phyloP scores from a whole-genome alignment of 2,329 filamentous ascomycete species.

The Fusarium graminum region DNA sequence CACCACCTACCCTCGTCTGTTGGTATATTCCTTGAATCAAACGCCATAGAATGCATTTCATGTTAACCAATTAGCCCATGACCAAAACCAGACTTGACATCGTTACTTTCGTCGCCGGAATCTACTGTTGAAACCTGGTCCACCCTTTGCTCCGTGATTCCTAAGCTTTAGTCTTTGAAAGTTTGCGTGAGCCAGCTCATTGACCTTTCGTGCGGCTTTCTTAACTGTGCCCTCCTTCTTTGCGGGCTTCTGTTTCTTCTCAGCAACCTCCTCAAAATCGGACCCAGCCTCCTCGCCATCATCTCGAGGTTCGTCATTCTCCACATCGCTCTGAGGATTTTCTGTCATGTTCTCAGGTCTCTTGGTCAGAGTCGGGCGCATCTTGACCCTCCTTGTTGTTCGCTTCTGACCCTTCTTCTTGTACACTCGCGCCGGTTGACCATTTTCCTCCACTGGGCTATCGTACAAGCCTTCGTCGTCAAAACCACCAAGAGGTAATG shows the following conservation, averaged over 20 bases:
- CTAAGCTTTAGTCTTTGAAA: constrained; percentile 75
- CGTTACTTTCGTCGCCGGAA: constrained; percentile 65
- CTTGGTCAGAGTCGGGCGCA: constrained; percentile 66
- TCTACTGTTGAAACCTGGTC: constrained; percentile 67
- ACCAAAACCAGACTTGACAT: not conserved
- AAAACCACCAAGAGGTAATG: constrained; percentile 69
- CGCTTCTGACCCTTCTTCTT: constrained; percentile 90
- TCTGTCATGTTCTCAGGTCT: constrained; percentile 57
- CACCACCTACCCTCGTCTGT: constrained; percentile 7
- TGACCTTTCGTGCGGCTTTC: constrained; percentile 70
- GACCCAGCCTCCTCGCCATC: constrained; percentile 32
- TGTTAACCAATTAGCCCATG: constrained; percentile 15
- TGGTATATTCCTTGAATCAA: constrained; percentile 37
- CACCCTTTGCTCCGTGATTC: constrained; percentile 73
- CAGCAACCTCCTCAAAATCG: constrained; percentile 41
- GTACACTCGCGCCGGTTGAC: constrained; percentile 72
- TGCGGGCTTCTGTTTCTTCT: constrained; percentile 42
- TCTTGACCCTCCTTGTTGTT: constrained; percentile 77
- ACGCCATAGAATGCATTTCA: constrained; percentile 35
- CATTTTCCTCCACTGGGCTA: constrained; percentile 67
- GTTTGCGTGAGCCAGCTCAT: constrained; percentile 73
- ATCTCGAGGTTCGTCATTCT: constrained; percentile 55
- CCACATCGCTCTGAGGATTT: constrained; percentile 50
- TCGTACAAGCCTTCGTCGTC: constrained; percentile 73
- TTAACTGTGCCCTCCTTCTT: constrained; percentile 61